These are phyloP conservation scores for Globisporangium mamillatum DNA, from an alignment of 352 stramenopile species.

Conservation along the genomic window DNA sequence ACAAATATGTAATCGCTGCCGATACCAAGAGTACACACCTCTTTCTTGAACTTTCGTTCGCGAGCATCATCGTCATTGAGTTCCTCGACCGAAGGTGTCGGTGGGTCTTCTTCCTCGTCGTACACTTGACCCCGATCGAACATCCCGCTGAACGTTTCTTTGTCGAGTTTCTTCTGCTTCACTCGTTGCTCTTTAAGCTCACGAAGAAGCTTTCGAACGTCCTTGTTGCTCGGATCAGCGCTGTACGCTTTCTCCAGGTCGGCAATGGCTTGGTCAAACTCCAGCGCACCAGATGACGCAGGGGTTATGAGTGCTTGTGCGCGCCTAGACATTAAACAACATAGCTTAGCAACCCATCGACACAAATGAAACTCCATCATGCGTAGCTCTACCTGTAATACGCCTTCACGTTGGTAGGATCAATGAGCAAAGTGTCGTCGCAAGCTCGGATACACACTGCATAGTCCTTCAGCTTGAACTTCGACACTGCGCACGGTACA, in stretches of 20 bases:
- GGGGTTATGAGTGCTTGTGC: conserved; percentile 75
- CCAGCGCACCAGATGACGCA: conserved; percentile 64
- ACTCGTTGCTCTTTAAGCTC: conserved; percentile 64
- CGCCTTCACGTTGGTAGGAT: conserved; percentile 70
- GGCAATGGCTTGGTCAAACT: conserved; percentile 72
- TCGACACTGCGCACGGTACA: conserved; percentile 39
- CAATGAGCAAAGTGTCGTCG: conserved; percentile 62
- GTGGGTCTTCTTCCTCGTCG: conserved; percentile 16
- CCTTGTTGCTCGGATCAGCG: conserved; percentile 56
- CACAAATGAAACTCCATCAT: not conserved
- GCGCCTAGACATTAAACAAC: conserved; percentile 29
- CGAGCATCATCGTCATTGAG: conserved; percentile 27
- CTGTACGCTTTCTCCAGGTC: conserved; percentile 69
- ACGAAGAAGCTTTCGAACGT: conserved; percentile 62
- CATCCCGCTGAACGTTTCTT: conserved; percentile 81
- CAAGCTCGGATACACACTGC: conserved; percentile 57
- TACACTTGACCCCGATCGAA: conserved; percentile 74
- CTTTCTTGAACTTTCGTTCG: conserved; percentile 49
- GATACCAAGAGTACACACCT: conserved; percentile 27
- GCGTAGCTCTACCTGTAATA: conserved; percentile 46
- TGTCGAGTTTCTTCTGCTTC: conserved; percentile 64
- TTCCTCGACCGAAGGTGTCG: conserved; percentile 9
- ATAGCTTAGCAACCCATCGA: not conserved
- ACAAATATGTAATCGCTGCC: not conserved
- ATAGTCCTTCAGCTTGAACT: conserved; percentile 79